A percentile compares a stretch with the other conserved stretches of the same genome.
Evolutionary conservation across 257 asterid species (phyloP).

Genomic region (Anisodus acutangulus): DNA sequence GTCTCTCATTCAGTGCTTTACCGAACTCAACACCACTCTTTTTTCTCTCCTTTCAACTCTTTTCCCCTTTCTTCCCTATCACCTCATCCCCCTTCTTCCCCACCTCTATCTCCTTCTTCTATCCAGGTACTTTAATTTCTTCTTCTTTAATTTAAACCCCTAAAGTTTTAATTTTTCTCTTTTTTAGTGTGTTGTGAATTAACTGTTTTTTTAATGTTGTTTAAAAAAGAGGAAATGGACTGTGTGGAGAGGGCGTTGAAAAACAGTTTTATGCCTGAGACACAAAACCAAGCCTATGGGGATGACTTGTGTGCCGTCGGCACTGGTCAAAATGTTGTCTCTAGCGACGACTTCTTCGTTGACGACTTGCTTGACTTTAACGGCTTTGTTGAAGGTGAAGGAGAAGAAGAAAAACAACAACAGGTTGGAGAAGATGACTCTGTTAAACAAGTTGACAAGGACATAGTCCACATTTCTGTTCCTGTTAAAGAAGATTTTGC

Average conservation of each 20-base stretch:
- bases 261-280: slow-evolving; percentile 40
- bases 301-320: slow-evolving; percentile 37
- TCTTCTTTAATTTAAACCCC: neutral
- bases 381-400: slow-evolving; percentile 49
- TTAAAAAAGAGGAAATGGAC: slow-evolving; percentile 52
- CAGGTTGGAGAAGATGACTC: slow-evolving; percentile 1
- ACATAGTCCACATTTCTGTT: slow-evolving; percentile 1
- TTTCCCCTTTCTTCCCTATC: slow-evolving; percentile 38
- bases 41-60: slow-evolving; percentile 51
- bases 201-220: slow-evolving; percentile 33
- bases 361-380: slow-evolving; percentile 85
- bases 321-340: slow-evolving; percentile 34
- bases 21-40: slow-evolving; percentile 72
- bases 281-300: slow-evolving; percentile 9
- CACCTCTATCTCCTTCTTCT: slow-evolving; percentile 34
- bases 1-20: slow-evolving; percentile 73
- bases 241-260: slow-evolving; percentile 38
- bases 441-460: neutral
- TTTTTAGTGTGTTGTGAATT: neutral
- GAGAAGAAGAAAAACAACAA: slow-evolving; percentile 37
- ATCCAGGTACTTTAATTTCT: slow-evolving; percentile 42
- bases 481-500: slow-evolving; percentile 51
- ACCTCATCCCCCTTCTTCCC: slow-evolving; percentile 35
- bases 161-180: neutral
- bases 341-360: slow-evolving; percentile 66